Evolutionary conservation across 106 monocot genomes (phyloP).

Genomic region (Dioscorea dumetorum): DNA sequence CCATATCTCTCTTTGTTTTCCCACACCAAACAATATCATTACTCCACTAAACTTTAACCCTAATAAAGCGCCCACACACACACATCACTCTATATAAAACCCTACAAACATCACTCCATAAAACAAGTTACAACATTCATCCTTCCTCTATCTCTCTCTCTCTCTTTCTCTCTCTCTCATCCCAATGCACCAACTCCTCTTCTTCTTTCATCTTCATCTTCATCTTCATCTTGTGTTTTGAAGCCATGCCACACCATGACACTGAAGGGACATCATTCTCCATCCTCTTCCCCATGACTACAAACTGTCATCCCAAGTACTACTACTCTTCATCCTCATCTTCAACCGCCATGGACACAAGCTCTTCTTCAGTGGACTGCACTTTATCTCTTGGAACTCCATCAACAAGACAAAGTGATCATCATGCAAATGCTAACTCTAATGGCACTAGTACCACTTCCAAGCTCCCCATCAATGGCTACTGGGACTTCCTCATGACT

Average conservation of each 20-base stretch:
- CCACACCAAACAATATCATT: no score
- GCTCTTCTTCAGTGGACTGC: slow-evolving; percentile 59
- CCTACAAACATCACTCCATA: no score
- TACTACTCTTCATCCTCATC: background rate
- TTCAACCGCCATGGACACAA: background rate
- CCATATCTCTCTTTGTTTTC: no score
- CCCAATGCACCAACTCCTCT: slow-evolving; percentile 2
- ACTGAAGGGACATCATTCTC: slow-evolving; percentile 15
- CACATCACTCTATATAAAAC: no score
- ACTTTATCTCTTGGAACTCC: slow-evolving; percentile 84
- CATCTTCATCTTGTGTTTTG: background rate
- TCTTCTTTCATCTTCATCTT: background rate
- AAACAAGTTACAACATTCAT: no score
- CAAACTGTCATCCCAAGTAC: background rate
- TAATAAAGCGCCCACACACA: no score
- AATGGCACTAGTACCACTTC: background rate
- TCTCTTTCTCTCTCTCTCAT: slow-evolving; percentile 2
- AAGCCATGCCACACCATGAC: slow-evolving; percentile 8
- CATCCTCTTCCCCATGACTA: slow-evolving; percentile 34
- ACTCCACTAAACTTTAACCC: no score
- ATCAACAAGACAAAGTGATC: slow-evolving; percentile 45
- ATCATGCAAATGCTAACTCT: background rate
- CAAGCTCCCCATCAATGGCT: no score
- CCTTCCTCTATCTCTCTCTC: background rate
- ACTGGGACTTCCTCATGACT: background rate